These are phyloP conservation scores for Diaporthe amygdali DNA, from an alignment of 2,329 filamentous ascomycete species.

Conservation along the genomic window DNA sequence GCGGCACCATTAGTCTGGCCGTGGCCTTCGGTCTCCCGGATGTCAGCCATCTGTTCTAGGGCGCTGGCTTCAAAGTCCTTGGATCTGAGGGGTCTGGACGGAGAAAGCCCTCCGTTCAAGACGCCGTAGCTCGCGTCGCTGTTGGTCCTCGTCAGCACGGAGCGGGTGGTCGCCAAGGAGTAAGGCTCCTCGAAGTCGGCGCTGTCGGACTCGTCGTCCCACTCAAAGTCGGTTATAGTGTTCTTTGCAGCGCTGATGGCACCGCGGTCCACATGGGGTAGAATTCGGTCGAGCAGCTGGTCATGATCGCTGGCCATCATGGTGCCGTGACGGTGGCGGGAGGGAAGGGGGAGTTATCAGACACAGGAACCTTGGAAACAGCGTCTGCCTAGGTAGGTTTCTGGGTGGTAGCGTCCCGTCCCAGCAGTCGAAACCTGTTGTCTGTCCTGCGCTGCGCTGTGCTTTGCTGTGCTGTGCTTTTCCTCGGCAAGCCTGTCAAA, in stretches of 20 bases:
- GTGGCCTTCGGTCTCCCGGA: neutral
- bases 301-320: conserved; percentile 21
- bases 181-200: neutral
- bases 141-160: neutral
- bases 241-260: conserved; percentile 19
- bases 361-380: neutral
- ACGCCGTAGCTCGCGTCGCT: conserved; percentile 17
- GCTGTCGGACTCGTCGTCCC: conserved; percentile 20
- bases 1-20: neutral
- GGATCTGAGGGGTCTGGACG: neutral
- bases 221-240: conserved; percentile 12
- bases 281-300: conserved; percentile 8
- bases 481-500: neutral
- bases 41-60: neutral
- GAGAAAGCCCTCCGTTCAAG: conserved; percentile 16
- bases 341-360: neutral
- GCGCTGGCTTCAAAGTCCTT: neutral
- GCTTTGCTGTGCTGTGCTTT: no score
- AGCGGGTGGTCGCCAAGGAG: neutral
- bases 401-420: neutral
- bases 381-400: neutral
- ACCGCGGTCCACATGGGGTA: neutral
- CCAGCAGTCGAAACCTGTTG: neutral
- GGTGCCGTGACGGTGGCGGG: neutral
- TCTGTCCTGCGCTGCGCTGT: no score